phyloP scores from a whole-genome alignment of 1,284 basidiomycete species.

The Fistulina hepatica region DNA sequence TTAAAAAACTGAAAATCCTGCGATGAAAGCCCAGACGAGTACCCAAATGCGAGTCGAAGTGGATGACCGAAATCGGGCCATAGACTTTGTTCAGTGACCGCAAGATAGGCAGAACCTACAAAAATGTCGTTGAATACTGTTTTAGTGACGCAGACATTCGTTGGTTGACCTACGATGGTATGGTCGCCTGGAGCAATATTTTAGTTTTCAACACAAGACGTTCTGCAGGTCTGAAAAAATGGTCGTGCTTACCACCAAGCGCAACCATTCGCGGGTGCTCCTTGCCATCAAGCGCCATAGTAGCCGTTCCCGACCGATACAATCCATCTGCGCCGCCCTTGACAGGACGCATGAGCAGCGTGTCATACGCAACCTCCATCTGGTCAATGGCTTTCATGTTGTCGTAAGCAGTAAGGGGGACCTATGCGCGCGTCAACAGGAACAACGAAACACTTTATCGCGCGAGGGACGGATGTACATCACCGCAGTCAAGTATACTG shows the following conservation, averaged over 20 bases:
- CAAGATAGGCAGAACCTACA: conserved; percentile 38
- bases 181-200: too few species aligned
- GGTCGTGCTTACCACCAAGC: conserved; percentile 48
- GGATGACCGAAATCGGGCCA: conserved; percentile 56
- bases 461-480: conserved; percentile 39
- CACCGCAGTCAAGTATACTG: conserved; percentile 54
- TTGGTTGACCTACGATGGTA: conserved; percentile 38
- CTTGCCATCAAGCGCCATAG: conserved; percentile 39
- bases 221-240: too few species aligned
- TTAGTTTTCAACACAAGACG: too few species aligned
- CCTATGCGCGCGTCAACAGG: conserved; percentile 20
- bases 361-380: conserved; percentile 51
- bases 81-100: conserved; percentile 50
- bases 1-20: neutral
- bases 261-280: conserved; percentile 49
- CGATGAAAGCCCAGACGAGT: conserved; percentile 12
- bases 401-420: conserved; percentile 46
- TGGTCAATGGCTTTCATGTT: conserved; percentile 52
- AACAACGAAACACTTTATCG: neutral
- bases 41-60: conserved; percentile 67
- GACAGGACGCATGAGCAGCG: conserved; percentile 39
- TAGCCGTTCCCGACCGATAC: conserved; percentile 15
- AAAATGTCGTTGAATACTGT: neutral
- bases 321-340: conserved; percentile 20
- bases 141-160: too few species aligned